A percentile compares a stretch with the other conserved stretches of the same genome.
Evolutionary conservation across 1,284 basidiomycete genomes (phyloP).

Genomic region (Mrakiaceae sp.): DNA sequence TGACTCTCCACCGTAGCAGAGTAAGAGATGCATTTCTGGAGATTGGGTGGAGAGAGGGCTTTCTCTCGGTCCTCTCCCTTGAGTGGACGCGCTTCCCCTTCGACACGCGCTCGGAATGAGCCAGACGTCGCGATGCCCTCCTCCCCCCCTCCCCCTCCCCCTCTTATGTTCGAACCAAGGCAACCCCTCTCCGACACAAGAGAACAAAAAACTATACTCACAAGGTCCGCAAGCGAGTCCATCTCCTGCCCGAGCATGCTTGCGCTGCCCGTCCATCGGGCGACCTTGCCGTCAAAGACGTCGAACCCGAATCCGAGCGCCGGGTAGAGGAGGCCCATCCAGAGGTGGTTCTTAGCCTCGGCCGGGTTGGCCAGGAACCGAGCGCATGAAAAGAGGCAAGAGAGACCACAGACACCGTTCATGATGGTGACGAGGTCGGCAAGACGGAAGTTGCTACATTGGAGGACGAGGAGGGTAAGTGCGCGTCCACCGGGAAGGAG

Average conservation of each 20-base stretch:
- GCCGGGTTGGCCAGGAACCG: constrained; percentile 50
- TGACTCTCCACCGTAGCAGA: too few species aligned
- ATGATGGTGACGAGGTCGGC: constrained; percentile 99
- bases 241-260: constrained; percentile 98
- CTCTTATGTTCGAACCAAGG: neutral
- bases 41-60: too few species aligned
- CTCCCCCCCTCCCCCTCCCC: neutral
- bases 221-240: constrained; percentile 90
- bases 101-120: too few species aligned
- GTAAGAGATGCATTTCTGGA: too few species aligned
- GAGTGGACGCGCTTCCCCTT: too few species aligned
- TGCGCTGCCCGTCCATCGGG: constrained; percentile 87
- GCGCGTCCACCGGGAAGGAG: constrained; percentile 18
- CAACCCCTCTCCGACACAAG: neutral
- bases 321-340: constrained; percentile 77
- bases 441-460: constrained; percentile 83
- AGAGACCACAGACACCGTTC: constrained; percentile 98
- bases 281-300: constrained; percentile 94
- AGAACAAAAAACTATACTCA: constrained; percentile 36
- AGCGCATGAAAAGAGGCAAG: constrained; percentile 77
- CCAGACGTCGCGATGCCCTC: neutral
- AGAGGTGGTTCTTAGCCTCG: constrained; percentile 48
- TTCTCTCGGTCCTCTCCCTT: too few species aligned
- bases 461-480: neutral
- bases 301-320: constrained; percentile 97